A percentile compares a stretch with the other conserved stretches of the same genome.
Conservation (phyloP, 2,329 filamentous ascomycete species). For the Beauveria medogensis region DNA sequence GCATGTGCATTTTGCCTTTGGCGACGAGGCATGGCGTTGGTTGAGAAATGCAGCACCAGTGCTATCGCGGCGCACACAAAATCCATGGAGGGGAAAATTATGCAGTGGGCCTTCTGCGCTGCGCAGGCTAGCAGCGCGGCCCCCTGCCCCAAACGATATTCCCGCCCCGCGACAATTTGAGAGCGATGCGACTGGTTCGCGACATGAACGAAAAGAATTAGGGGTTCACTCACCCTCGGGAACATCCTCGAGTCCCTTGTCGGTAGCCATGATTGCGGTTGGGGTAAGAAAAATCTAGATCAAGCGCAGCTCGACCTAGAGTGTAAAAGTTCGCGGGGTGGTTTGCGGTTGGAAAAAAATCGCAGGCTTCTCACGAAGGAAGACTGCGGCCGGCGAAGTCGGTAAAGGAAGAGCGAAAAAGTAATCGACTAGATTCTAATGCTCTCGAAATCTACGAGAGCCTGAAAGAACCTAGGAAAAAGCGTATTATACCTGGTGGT, state of each 20-base stretch:
- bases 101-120: constrained; percentile 4
- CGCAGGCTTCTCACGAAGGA: constrained; percentile 27
- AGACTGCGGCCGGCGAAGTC: constrained; percentile 23
- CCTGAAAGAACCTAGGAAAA: constrained; percentile 31
- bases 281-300: constrained; percentile 48
- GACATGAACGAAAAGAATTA: background rate
- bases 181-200: constrained; percentile 1
- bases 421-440: constrained; percentile 36
- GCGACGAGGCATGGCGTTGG: background rate
- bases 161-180: constrained; percentile 7
- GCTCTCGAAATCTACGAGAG: constrained; percentile 39
- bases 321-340: constrained; percentile 34
- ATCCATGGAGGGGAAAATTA: constrained; percentile 6
- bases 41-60: background rate
- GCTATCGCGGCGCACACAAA: constrained; percentile 7
- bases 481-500: constrained; percentile 22
- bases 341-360: constrained; percentile 27
- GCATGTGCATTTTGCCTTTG: constrained; percentile 7
- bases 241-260: constrained; percentile 97
- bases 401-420: constrained; percentile 18
- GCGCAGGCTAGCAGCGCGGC: background rate
- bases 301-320: constrained; percentile 73
- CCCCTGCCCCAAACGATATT: constrained; percentile 6
- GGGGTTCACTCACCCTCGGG: constrained; percentile 70
- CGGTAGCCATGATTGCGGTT: constrained; percentile 94